Conservation (phyloP, 2,329 filamentous ascomycete species). For the Ophiognomonia clavigignenti-juglandacearum region DNA sequence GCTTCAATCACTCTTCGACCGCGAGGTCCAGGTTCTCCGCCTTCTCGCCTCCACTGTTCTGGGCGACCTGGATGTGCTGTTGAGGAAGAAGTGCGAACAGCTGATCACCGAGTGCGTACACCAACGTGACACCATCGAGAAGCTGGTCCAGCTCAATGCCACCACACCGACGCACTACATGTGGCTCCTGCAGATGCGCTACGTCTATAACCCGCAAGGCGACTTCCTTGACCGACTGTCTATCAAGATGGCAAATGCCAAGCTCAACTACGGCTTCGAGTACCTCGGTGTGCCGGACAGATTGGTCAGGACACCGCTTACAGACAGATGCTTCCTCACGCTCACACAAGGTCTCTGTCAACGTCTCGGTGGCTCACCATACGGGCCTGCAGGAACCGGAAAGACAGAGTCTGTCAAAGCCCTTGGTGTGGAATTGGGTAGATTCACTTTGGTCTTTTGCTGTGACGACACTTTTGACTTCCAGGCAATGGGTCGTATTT, state of each 20-base stretch:
- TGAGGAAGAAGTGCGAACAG: constrained; percentile 95
- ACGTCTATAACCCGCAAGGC: constrained; percentile 79
- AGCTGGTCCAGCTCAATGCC: constrained; percentile 72
- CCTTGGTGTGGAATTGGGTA: constrained; percentile 88
- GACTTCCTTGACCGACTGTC: constrained; percentile 77
- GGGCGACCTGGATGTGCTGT: constrained; percentile 79
- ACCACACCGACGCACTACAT: constrained; percentile 74
- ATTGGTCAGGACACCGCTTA: constrained; percentile 92
- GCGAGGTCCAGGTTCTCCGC: constrained; percentile 78
- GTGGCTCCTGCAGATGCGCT: constrained; percentile 97
- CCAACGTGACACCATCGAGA: constrained; percentile 89
- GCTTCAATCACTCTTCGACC: constrained; percentile 68
- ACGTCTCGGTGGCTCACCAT: constrained; percentile 91
- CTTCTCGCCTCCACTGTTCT: constrained; percentile 85
- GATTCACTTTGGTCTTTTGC: constrained; percentile 98
- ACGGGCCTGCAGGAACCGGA: constrained; percentile 94
- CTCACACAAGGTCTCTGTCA: constrained; percentile 95
- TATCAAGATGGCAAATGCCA: constrained; percentile 96
- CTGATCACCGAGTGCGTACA: constrained; percentile 98
- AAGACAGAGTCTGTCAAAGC: constrained; percentile 99
- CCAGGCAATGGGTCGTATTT: constrained; percentile 99
- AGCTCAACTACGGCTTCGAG: constrained; percentile 93
- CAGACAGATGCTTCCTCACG: constrained; percentile 96
- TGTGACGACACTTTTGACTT: constrained; percentile 99
- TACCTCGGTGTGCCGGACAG: constrained; percentile 95